Conservation (phyloP, 495 filamentous ascomycete genomes). For the Lasiosphaeria miniovina region DNA sequence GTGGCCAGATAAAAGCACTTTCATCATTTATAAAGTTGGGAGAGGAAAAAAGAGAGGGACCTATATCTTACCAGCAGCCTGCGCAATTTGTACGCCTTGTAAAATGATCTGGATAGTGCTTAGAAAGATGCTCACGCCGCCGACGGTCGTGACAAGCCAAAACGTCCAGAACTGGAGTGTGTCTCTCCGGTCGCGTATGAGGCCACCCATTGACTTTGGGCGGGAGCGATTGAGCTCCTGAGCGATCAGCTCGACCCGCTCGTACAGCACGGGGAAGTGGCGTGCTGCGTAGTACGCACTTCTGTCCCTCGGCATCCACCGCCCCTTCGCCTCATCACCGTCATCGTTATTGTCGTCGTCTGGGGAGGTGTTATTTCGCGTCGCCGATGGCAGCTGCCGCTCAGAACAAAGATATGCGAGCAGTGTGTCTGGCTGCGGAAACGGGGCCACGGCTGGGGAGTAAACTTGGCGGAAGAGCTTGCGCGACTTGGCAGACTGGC, state of each 20-base stretch:
- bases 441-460: neutral
- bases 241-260: slow-evolving; percentile 3
- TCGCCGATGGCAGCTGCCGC: neutral
- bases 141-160: slow-evolving; percentile 7
- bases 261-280: slow-evolving; percentile 7
- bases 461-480: neutral
- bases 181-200: slow-evolving; percentile 10
- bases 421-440: neutral
- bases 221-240: slow-evolving; percentile 8
- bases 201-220: slow-evolving; percentile 5
- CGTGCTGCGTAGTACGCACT: slow-evolving; percentile 2
- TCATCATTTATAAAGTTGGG: neutral
- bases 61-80: slow-evolving; percentile 2
- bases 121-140: slow-evolving; percentile 1
- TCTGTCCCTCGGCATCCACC: slow-evolving; percentile 3
- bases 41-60: neutral
- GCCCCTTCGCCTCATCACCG: neutral
- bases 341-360: too few species aligned
- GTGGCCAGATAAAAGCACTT: neutral
- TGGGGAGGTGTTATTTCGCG: too few species aligned
- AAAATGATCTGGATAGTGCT: slow-evolving; percentile 5
- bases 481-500: slow-evolving; percentile 6
- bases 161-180: slow-evolving; percentile 9
- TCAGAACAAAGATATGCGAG: neutral
- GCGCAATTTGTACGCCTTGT: slow-evolving; percentile 9